Percentiles rank a stretch among this genome's conserved stretches.
These are phyloP conservation scores for Chondrus crispus DNA, from an alignment of 23 red algal genomes.

Conservation along the genomic window DNA sequence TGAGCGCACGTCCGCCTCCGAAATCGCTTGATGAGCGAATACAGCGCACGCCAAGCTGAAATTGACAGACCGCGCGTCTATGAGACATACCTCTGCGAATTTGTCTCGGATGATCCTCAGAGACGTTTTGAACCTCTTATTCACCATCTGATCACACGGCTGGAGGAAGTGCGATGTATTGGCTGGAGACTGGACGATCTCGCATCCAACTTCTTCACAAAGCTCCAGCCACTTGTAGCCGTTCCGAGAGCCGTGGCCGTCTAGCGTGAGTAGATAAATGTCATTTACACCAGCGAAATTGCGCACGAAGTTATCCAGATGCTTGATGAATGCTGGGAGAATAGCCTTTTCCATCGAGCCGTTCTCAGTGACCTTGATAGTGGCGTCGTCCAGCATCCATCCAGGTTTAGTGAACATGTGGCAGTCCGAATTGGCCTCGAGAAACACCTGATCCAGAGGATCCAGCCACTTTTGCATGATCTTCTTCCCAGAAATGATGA, in stretches of 20 bases:
- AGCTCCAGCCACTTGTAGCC: not conserved
- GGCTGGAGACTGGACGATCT: not conserved
- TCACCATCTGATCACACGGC: not conserved
- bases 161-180: conserved; percentile 17
- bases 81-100: not conserved
- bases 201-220: not conserved
- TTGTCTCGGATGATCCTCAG: not conserved
- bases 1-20: not conserved
- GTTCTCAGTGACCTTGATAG: not conserved
- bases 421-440: not conserved
- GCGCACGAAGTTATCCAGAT: not conserved
- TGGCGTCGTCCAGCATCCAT: not conserved
- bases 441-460: not conserved
- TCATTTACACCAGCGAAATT: not conserved
- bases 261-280: not conserved
- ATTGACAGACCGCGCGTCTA: not conserved
- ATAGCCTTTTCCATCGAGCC: not conserved
- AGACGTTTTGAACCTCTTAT: not conserved
- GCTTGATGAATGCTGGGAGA: not conserved
- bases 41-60: conserved; percentile 14
- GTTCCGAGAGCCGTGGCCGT: not conserved
- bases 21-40: not conserved
- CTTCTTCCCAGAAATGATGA: not conserved
- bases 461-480: not conserved
- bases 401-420: not conserved